Evolutionary conservation across 2,329 filamentous ascomycete genomes (phyloP), one percentile per base, ranked within the genome.

Genomic region (Cercospora zeina): DNA sequence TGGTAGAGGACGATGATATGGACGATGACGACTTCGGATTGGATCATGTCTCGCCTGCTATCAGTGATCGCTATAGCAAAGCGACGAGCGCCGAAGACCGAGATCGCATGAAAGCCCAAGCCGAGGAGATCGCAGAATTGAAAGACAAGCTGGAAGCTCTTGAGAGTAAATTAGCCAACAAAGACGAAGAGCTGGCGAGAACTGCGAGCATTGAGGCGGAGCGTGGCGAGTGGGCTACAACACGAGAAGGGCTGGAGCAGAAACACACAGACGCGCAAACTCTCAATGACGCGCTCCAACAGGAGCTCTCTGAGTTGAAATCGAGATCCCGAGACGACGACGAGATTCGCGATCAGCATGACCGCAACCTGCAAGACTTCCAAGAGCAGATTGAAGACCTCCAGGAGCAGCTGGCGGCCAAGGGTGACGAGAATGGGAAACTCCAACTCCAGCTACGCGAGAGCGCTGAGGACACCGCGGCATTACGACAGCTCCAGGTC

Each of bases 1-100:
- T 97, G 88, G 87, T 97, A 1, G 95, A 99, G 75, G 95, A 97
- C 73, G 92, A 96, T 69, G 79, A 80, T 11, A 83, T 88, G 59
- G 85, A 82, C 24, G 69, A 70, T 13, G 69, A 70, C 49, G 68
- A 69, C 54, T 73, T 73, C 36, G 67, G 60, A 4, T 61, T 71
- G 16, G 69, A 71, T 39, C 68, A 71, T 62, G 65, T 65, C 14
- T 59, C 64, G 2, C 58, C 62, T 8, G 65, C 63, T 14, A 59
- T 66, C 47, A 66, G 64, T 45, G 59, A 63, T 33, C 39, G 64
- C 34, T 58, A 56, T 42, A 63, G 67, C 30, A 57, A 61, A 10
- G 68, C 88, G 55, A 50, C 34, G 24, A 69, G 61, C 24, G 66
- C 65, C 79, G 81, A 83, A 62, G 88, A 93, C 67, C 87, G 62